Conservation (phyloP, 2,329 filamentous ascomycete genomes). For the Pseudophaeomoniella oleicola region DNA sequence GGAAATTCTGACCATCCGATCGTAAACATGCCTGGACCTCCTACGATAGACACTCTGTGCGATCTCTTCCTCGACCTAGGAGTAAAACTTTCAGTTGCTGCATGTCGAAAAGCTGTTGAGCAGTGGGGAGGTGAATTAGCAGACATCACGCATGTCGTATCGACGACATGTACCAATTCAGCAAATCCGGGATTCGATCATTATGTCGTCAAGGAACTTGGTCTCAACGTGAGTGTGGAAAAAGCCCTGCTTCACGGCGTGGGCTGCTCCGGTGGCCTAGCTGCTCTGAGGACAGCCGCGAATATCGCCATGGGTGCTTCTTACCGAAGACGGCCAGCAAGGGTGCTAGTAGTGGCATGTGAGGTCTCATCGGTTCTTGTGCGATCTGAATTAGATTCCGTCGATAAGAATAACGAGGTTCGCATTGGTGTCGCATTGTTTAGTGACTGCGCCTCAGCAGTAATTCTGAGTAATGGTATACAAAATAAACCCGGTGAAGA, state of each 20-base stretch:
- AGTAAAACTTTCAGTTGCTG: constrained; percentile 16
- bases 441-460: constrained; percentile 54
- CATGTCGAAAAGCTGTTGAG: constrained; percentile 15
- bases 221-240: constrained; percentile 43
- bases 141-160: constrained; percentile 50
- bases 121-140: constrained; percentile 15
- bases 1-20: constrained; percentile 46
- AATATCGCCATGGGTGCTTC: constrained; percentile 51
- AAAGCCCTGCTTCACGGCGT: constrained; percentile 53
- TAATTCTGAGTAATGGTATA: constrained; percentile 50
- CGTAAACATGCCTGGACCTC: constrained; percentile 34
- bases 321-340: constrained; percentile 43
- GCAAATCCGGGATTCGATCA: constrained; percentile 57
- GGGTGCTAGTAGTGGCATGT: constrained; percentile 47
- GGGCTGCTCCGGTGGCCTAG: constrained; percentile 51
- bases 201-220: constrained; percentile 44
- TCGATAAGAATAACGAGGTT: constrained; percentile 43
- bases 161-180: constrained; percentile 55
- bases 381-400: constrained; percentile 50
- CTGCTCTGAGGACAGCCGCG: constrained; percentile 47
- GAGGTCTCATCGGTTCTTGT: constrained; percentile 34
- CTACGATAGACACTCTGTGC: constrained; percentile 14
- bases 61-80: constrained; percentile 15
- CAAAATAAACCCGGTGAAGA: constrained; percentile 22
- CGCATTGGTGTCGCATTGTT: constrained; percentile 54